A percentile compares a stretch with the other conserved stretches of the same genome.
Evolutionary conservation across 176 grass and related monocot genomes (phyloP).

Genomic region (Elymus sibiricus): DNA sequence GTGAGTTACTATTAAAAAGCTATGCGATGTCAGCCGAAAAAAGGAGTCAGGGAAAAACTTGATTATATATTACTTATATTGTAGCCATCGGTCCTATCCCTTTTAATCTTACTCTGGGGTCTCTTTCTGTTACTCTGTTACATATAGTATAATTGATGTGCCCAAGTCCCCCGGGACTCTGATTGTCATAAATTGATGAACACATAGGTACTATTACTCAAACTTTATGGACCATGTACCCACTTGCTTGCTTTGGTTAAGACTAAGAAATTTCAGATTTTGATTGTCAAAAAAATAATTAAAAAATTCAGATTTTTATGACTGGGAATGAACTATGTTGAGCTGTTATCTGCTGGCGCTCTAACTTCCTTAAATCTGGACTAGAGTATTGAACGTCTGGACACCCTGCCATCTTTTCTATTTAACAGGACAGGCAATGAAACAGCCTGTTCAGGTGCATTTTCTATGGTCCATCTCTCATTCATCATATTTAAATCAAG

Average conservation of each 20-base stretch:
- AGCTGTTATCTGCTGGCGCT: not conserved
- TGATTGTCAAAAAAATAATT: too few relatives aligned
- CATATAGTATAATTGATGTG: too few relatives aligned
- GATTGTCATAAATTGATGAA: not conserved
- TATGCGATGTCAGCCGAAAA: not conserved
- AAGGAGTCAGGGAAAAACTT: too few relatives aligned
- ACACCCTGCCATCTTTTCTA: not conserved
- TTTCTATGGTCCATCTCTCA: not conserved
- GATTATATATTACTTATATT: too few relatives aligned
- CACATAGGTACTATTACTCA: not conserved
- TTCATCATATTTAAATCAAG: not conserved
- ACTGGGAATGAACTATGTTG: not conserved
- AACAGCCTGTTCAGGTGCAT: not conserved
- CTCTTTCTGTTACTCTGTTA: too few relatives aligned
- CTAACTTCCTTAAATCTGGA: not conserved
- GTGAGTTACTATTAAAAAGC: not conserved
- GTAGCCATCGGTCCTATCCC: too few relatives aligned
- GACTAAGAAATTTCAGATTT: not conserved
- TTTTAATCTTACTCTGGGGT: too few relatives aligned
- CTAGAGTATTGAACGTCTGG: not conserved
- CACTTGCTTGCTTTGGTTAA: not conserved
- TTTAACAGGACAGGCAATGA: not conserved
- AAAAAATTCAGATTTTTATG: constrained; percentile 7
- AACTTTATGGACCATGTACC: not conserved
- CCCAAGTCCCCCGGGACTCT: too few relatives aligned